A percentile compares a stretch with the other conserved stretches of the same genome.
These are phyloP conservation scores for Fagopyrum esculentum DNA, from an alignment of 148 eudicot genomes.

Conservation along the genomic window DNA sequence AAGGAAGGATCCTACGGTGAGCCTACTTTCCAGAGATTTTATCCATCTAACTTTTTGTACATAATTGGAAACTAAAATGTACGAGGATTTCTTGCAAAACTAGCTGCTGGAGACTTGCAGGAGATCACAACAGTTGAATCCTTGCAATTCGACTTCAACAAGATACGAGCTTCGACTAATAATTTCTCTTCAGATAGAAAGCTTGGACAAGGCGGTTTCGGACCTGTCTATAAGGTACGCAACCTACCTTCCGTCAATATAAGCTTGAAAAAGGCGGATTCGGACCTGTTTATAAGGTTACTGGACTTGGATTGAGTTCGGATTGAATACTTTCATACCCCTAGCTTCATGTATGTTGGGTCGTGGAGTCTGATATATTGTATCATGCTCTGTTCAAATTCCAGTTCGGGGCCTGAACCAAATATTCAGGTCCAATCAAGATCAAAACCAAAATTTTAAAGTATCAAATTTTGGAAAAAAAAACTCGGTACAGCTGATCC, in stretches of 20 bases:
- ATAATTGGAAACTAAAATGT: neutral
- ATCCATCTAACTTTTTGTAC: neutral
- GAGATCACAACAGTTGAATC: slow-evolving; percentile 13
- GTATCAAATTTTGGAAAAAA: no score
- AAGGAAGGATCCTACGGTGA: neutral
- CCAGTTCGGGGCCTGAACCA: no score
- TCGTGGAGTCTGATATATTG: no score
- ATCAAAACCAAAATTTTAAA: no score
- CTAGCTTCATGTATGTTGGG: no score
- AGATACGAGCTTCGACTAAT: slow-evolving; percentile 6
- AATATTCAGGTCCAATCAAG: no score
- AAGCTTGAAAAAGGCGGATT: neutral
- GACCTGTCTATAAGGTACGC: slow-evolving; percentile 13
- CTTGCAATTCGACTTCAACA: slow-evolving; percentile 14
- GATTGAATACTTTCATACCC: no score
- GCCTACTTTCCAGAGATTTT: neutral
- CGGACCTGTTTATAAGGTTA: no score
- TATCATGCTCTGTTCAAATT: no score
- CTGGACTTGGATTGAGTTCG: no score
- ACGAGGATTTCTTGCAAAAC: neutral
- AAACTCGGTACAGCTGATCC: no score
- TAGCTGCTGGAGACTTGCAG: neutral
- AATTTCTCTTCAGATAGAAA: slow-evolving; percentile 9
- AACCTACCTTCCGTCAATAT: neutral
- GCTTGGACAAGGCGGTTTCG: slow-evolving; percentile 15